Conservation (phyloP, 129 eudicot genomes). For the Scalesia atractyloides region DNA sequence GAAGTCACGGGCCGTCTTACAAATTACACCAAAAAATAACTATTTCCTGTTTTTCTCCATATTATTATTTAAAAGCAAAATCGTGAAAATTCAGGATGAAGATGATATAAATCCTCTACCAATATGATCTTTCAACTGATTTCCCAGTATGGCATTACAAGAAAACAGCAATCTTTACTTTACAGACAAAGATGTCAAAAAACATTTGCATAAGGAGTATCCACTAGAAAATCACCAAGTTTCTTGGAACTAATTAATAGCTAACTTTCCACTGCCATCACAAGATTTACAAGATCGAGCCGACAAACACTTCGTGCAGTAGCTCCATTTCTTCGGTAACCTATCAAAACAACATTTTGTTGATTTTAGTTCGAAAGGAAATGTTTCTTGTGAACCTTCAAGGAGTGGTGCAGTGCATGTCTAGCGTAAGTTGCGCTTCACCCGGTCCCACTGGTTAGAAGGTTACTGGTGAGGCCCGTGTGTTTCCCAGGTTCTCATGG, state of each 20-base stretch:
- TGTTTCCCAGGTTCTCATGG: neutral
- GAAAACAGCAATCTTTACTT: constrained; percentile 7
- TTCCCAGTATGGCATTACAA: neutral
- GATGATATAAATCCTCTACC: neutral
- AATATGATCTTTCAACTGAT: neutral
- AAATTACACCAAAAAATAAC: neutral
- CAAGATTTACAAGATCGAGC: constrained; percentile 80
- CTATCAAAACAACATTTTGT: constrained; percentile 42
- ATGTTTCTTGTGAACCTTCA: constrained; percentile 9
- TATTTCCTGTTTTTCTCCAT: neutral
- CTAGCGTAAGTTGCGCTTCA: neutral
- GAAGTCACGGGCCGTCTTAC: no score
- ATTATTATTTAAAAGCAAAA: neutral
- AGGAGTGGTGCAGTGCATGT: neutral
- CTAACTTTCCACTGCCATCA: constrained; percentile 77
- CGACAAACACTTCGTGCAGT: constrained; percentile 89
- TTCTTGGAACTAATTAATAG: constrained; percentile 30
- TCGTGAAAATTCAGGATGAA: neutral
- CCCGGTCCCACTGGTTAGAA: neutral
- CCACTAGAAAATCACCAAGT: constrained; percentile 15
- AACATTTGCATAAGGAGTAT: constrained; percentile 8
- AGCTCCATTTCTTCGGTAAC: constrained; percentile 98
- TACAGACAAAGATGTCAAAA: neutral
- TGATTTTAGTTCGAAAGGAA: neutral
- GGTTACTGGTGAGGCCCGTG: neutral